phyloP scores from a whole-genome alignment of 208 protist species.

The Trypanosoma boissoni region DNA sequence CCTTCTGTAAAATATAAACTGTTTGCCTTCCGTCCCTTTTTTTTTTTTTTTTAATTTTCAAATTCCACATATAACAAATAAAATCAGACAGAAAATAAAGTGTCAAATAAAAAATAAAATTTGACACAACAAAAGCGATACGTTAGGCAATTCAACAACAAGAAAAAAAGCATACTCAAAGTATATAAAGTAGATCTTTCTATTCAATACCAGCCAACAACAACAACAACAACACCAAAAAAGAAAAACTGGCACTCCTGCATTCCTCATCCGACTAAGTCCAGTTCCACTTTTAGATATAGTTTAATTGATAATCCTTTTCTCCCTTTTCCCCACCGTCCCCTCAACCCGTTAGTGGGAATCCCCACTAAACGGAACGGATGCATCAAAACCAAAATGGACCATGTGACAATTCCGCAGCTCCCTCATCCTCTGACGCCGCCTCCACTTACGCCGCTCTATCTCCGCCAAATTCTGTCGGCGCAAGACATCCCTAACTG shows the following conservation, averaged over 20 bases:
- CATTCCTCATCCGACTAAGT: no score
- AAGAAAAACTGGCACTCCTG: no score
- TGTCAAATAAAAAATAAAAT: slow-evolving; percentile 5
- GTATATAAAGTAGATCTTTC: no score
- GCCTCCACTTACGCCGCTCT: slow-evolving; percentile 14
- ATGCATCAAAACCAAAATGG: slow-evolving; percentile 78
- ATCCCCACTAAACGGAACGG: slow-evolving; percentile 45
- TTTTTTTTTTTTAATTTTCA: slow-evolving; percentile 2
- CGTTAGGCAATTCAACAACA: no score
- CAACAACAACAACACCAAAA: background rate
- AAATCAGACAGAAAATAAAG: background rate
- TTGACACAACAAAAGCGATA: background rate
- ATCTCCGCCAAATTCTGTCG: slow-evolving; percentile 8
- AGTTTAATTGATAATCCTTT: no score
- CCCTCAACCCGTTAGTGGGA: background rate
- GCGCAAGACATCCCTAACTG: slow-evolving; percentile 4
- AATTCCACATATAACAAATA: background rate
- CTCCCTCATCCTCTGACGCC: slow-evolving; percentile 18
- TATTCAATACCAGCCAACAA: slow-evolving; percentile 1
- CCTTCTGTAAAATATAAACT: no score
- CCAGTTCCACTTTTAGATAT: no score
- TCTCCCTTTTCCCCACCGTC: no score
- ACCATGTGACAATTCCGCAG: slow-evolving; percentile 79
- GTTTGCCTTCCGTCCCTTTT: background rate
- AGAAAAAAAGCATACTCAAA: no score